Evolutionary conservation across 768 basidiomycete genomes (phyloP), one percentile per base, ranked within the genome.

Genomic region (Royoungia palumana): DNA sequence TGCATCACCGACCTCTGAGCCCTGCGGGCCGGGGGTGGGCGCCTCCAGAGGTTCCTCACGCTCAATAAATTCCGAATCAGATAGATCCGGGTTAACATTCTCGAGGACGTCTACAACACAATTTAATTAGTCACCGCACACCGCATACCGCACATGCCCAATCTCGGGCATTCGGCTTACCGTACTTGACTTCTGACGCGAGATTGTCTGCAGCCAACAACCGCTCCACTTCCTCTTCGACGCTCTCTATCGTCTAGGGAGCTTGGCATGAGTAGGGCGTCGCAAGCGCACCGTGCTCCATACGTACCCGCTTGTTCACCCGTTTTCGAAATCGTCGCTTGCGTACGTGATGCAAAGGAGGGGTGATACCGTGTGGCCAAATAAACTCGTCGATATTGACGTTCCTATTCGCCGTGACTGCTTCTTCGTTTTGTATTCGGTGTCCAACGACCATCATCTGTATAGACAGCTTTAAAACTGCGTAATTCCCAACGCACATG

Each of bases 301-400:
- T 24, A 72, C 81, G 34, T 57, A 90, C 90, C 58, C 91, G 71
- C 65, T 80, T 77, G 62, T 92, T 94, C 17, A 92, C 83, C 37
- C 94, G 77, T 69, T 93, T 94, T 50, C 95, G 79, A 70, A 97
- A 98, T 37, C 96, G 75, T 34, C 95, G 79, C 68, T 96, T 96
- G 47, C 95, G 80, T 39, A 83, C 91, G 61, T 94, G 83, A 55
- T 89, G 83, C 47, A 99, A 69, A 2, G 96, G 95, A 41, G 95
- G 95, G 0, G 94, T 96, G 39, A 98, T 75, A 3, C 96, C 96
- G 60, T 98, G 94, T 0, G 89, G 94, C 87, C 90, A 99, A 47
- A 97, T 92, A 67, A 94, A 97, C 56, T 97, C 94, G 56, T 96
- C 92, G 41, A 96, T 80, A 58, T 85, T 93, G 71, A 95, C 89